Percentiles rank a stretch among this genome's conserved stretches.
Conservation (phyloP, 148 eudicot species). For the Rhododendron henanense region DNA sequence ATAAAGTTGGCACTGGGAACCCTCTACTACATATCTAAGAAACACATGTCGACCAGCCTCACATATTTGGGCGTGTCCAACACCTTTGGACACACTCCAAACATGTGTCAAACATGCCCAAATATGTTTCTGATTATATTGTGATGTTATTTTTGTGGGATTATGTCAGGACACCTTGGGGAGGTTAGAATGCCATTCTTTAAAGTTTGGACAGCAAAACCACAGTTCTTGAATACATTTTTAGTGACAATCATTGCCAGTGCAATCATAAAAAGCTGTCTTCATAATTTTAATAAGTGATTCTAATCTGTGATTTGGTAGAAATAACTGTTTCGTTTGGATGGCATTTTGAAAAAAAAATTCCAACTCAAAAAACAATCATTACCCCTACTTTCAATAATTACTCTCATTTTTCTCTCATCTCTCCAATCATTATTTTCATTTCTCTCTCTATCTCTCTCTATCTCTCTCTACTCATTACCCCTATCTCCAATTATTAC, state of each 20-base stretch:
- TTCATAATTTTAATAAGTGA: neutral
- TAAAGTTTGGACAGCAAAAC: neutral
- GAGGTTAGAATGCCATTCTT: neutral
- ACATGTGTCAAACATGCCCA: neutral
- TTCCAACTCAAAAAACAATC: too few species aligned
- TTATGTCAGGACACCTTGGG: neutral
- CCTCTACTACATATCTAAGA: neutral
- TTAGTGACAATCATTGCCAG: neutral
- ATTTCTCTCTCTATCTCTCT: too few species aligned
- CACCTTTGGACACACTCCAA: neutral
- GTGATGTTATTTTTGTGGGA: neutral
- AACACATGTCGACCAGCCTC: neutral
- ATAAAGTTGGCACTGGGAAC: neutral
- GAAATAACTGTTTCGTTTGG: neutral
- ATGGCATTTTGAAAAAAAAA: too few species aligned
- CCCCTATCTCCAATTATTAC: too few species aligned
- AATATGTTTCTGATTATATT: neutral
- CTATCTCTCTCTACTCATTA: too few species aligned
- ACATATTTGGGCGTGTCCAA: neutral
- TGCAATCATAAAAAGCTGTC: neutral
- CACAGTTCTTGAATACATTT: neutral
- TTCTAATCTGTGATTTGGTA: neutral
- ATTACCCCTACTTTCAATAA: too few species aligned
- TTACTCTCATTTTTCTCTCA: too few species aligned
- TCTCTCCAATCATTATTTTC: too few species aligned